Base-by-base conservation (phyloP, 345 rosid species). In the Pugionium dolabratum region DNA sequence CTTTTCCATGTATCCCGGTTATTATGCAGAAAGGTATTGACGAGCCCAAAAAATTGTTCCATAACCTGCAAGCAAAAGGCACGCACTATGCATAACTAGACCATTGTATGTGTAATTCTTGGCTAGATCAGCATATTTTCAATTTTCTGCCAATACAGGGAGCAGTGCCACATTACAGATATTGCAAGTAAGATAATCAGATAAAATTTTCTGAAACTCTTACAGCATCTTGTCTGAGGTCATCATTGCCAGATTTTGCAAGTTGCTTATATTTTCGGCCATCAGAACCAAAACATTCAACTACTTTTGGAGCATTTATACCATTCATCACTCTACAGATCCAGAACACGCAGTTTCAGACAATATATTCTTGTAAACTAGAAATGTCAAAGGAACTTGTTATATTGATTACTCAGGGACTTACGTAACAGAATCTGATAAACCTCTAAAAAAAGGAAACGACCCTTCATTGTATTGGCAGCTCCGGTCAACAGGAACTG, bases 141-240 rank as follows among this genome's bases (percentile, higher is more conserved):
- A 41, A 27, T 49, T 68, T 51, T 31, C 57, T 49, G 54, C 61
- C 34, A 31, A 58, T 40, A 64, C 31, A 32, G 18, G 33, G 33
- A 50, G 33, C 59, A 57, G 59, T 57, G 40, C 27, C 59, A 57
- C 45, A 46, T 35, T 30, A 55, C 5, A 56, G 25, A 37, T 35
- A 63, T 33, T 63, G 25, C 64, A 56, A 56, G 67, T 59, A 4
- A 34, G 32, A 33, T 50, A 9, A 54, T 54, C 62, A 52, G 25
- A 41, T 39, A 39, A 56, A 56, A 49, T 10, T 2, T 36, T 55
- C 28, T 47, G n/a, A 57, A 61, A 75, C 67, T 60, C 96, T 71
- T 77, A 93, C 98, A 73, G 98, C 97, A 85, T 93, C 98, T 76
- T 93, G 98, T 88, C 98, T 84, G 51, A 93, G 87, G 79, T 93